Percentiles rank a stretch among this genome's conserved stretches.
These are phyloP conservation scores for Sporothrix schenckii DNA, from an alignment of 2,329 filamentous ascomycete genomes.

Conservation along the genomic window DNA sequence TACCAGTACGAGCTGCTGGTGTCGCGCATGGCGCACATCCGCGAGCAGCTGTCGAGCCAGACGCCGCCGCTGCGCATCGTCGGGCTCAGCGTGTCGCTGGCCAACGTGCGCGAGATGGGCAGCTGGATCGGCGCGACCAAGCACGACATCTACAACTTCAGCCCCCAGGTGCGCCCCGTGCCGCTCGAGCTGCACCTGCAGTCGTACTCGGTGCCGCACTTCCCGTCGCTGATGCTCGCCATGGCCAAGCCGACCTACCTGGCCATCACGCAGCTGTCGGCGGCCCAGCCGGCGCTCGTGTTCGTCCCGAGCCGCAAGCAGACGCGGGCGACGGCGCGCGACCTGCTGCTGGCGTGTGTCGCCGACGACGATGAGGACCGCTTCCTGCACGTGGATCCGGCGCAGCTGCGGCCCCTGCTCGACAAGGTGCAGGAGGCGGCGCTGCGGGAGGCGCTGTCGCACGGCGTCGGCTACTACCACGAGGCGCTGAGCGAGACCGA, in stretches of 20 bases:
- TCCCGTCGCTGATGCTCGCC: conserved; percentile 95
- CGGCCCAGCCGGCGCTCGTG: conserved; percentile 85
- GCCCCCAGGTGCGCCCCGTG: conserved; percentile 83
- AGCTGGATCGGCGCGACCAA: conserved; percentile 98
- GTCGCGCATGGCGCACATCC: conserved; percentile 97
- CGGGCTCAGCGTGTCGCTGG: conserved; percentile 85
- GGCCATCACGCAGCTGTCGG: conserved; percentile 83
- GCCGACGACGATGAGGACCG: conserved; percentile 91
- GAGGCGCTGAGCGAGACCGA: conserved; percentile 88
- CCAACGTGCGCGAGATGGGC: conserved; percentile 90
- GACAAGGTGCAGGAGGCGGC: conserved; percentile 83
- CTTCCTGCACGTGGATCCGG: conserved; percentile 78
- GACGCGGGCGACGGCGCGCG: conserved; percentile 80
- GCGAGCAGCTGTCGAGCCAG: conserved; percentile 76
- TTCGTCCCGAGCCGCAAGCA: conserved; percentile 96
- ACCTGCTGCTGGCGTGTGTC: conserved; percentile 83
- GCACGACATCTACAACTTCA: conserved; percentile 99
- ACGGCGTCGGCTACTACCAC: conserved; percentile 96
- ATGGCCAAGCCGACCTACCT: conserved; percentile 96
- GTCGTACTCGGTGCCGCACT: conserved; percentile 93
- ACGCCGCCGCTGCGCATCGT: conserved; percentile 84
- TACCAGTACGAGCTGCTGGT: conserved; percentile 95
- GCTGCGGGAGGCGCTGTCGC: conserved; percentile 83
- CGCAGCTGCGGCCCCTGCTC: conserved; percentile 80
- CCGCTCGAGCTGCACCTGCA: conserved; percentile 93